A percentile compares a stretch with the other conserved stretches of the same genome.
phyloP scores from a whole-genome alignment of 345 rosid species.

The Cardamine resedifolia region DNA sequence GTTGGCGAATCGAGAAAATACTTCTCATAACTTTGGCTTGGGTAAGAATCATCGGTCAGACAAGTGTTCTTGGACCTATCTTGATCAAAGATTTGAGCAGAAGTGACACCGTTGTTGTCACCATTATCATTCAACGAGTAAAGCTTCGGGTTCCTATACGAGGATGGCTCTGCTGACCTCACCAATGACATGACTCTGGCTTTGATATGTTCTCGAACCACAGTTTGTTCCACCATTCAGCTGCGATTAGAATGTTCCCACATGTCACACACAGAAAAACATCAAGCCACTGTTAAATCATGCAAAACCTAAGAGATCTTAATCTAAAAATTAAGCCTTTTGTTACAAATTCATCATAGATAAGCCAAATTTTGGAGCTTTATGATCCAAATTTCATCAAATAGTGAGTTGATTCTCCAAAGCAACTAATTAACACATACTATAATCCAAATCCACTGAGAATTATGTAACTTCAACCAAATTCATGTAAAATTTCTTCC shows the following conservation, averaged over 20 bases:
- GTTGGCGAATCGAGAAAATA: constrained; percentile 74
- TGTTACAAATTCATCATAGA: neutral
- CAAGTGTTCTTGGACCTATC: constrained; percentile 58
- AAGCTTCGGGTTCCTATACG: constrained; percentile 56
- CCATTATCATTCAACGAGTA: constrained; percentile 54
- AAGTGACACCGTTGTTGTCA: constrained; percentile 44
- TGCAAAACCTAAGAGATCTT: neutral
- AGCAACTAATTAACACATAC: neutral
- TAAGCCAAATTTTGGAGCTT: neutral
- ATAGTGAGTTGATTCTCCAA: neutral
- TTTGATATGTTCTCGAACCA: constrained; percentile 31
- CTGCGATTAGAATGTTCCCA: constrained; percentile 11
- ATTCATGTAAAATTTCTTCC: neutral
- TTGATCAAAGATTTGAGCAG: constrained; percentile 48
- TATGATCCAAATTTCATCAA: constrained; percentile 8
- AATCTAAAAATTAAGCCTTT: constrained; percentile 7
- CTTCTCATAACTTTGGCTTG: constrained; percentile 73
- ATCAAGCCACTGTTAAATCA: constrained; percentile 8
- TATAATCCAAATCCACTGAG: constrained; percentile 1
- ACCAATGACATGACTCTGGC: constrained; percentile 58
- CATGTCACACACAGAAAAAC: neutral
- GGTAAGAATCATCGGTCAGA: constrained; percentile 59
- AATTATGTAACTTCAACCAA: neutral
- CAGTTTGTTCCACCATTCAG: constrained; percentile 33
- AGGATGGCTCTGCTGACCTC: constrained; percentile 60